Evolutionary conservation across 2,329 filamentous ascomycete species (phyloP).

Genomic region (Fusarium luffae): DNA sequence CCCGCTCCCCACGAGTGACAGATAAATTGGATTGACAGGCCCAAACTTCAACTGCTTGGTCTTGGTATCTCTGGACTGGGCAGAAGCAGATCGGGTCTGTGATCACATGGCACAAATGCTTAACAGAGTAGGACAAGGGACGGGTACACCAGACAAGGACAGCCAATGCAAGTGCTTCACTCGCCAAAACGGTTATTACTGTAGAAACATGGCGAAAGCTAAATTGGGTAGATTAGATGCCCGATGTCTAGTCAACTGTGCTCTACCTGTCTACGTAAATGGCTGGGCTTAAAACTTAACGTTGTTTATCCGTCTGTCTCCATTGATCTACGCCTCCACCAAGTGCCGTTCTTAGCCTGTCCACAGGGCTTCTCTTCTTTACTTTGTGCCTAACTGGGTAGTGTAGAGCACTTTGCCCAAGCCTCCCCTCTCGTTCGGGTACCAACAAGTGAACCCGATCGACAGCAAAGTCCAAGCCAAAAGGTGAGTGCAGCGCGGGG

Average conservation of each 20-base stretch:
- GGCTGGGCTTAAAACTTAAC: neutral
- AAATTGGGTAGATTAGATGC: conserved; percentile 22
- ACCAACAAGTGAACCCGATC: conserved; percentile 37
- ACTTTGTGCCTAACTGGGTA: conserved; percentile 36
- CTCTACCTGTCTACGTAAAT: neutral
- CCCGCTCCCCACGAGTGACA: conserved; percentile 15
- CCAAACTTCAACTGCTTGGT: conserved; percentile 6
- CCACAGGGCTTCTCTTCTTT: neutral
- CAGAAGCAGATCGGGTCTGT: conserved; percentile 8
- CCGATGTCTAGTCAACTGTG: conserved; percentile 8
- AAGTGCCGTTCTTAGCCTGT: conserved; percentile 31
- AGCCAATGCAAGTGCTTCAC: conserved; percentile 12
- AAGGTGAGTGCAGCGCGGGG: conserved; percentile 35
- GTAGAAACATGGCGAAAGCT: conserved; percentile 4
- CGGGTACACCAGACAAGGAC: conserved; percentile 18
- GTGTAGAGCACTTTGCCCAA: conserved; percentile 27
- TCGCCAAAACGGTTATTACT: conserved; percentile 15
- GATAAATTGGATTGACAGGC: conserved; percentile 13
- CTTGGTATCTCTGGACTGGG: neutral
- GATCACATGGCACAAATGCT: conserved; percentile 29
- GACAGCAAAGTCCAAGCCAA: conserved; percentile 17
- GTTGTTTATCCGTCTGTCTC: conserved; percentile 11
- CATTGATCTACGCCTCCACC: conserved; percentile 40
- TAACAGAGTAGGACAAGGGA: conserved; percentile 26
- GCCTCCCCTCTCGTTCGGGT: conserved; percentile 24